Conservation (phyloP, 2,329 filamentous ascomycete species). For the Hyphodiscus sp. region DNA sequence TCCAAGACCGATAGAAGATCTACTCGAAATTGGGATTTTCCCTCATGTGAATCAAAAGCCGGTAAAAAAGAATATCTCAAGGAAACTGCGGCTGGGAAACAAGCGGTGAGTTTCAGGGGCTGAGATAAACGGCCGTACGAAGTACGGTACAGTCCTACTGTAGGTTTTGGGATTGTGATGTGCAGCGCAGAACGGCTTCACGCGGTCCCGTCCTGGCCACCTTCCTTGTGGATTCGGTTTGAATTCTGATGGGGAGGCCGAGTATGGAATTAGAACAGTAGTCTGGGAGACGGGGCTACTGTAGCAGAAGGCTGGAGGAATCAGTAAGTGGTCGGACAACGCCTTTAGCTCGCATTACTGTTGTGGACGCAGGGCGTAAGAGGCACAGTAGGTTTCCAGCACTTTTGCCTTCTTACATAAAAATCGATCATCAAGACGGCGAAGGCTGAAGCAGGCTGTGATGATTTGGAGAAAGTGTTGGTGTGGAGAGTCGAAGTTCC, state of each 20-base stretch:
- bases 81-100: constrained; percentile 1
- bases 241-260: constrained; percentile 3
- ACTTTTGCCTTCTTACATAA: not conserved
- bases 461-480: not conserved
- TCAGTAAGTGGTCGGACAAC: constrained; percentile 5
- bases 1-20: too few relatives aligned
- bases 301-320: constrained; percentile 3
- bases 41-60: not conserved
- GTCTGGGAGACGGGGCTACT: constrained; percentile 4
- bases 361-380: not conserved
- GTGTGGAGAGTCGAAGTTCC: constrained; percentile 2
- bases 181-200: constrained; percentile 2
- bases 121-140: not conserved
- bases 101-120: constrained; percentile 26
- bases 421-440: not conserved
- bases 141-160: too few relatives aligned
- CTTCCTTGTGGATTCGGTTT: constrained; percentile 1
- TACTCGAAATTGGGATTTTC: not conserved
- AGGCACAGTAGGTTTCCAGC: not conserved
- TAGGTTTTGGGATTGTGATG: not conserved
- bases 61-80: too few relatives aligned
- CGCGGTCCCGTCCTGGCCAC: not conserved
- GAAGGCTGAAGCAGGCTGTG: constrained; percentile 1
- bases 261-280: constrained; percentile 15
- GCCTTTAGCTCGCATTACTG: not conserved